Evolutionary conservation across 1,139 yeast genomes (phyloP).

Genomic region (Sugiyamaella xylanicola): DNA sequence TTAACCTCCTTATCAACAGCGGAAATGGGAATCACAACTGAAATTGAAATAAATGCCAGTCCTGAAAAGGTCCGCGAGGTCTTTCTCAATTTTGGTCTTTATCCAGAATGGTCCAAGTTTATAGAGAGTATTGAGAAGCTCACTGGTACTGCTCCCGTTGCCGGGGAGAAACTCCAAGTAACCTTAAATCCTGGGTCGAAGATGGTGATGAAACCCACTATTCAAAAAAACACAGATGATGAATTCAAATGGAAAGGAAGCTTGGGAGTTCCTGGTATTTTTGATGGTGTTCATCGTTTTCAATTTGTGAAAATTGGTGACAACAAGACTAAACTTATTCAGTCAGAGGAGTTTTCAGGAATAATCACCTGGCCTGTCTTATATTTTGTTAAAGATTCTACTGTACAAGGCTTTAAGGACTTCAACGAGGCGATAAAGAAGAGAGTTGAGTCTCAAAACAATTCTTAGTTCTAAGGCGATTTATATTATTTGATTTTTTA

Average conservation of each 20-base stretch:
- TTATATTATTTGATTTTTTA: not conserved
- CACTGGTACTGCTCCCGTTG: not conserved
- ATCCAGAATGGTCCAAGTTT: conserved; percentile 20
- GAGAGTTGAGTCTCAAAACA: conserved; percentile 12
- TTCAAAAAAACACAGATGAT: conserved; percentile 11
- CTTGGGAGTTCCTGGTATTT: conserved; percentile 13
- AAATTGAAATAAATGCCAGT: conserved; percentile 19
- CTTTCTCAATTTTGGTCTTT: conserved; percentile 15
- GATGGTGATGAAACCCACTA: conserved; percentile 14
- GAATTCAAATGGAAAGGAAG: conserved; percentile 19
- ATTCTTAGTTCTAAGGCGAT: not conserved
- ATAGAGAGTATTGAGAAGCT: conserved; percentile 2
- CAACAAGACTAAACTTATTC: conserved; percentile 17
- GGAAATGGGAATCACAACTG: conserved; percentile 7
- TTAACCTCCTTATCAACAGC: not conserved
- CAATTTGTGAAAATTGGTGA: conserved; percentile 13
- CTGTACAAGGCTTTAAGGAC: conserved; percentile 17
- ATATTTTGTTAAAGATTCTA: conserved; percentile 11
- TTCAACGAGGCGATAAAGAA: conserved; percentile 18
- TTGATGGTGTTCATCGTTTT: conserved; percentile 21
- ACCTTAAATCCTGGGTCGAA: conserved; percentile 14
- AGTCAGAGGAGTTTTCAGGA: conserved; percentile 17
- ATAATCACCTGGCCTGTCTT: conserved; percentile 8
- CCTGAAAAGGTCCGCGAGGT: conserved; percentile 19
- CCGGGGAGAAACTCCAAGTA: conserved; percentile 8